phyloP scores from a whole-genome alignment of 2,329 filamentous ascomycete genomes.

The Tolypocladium album region DNA sequence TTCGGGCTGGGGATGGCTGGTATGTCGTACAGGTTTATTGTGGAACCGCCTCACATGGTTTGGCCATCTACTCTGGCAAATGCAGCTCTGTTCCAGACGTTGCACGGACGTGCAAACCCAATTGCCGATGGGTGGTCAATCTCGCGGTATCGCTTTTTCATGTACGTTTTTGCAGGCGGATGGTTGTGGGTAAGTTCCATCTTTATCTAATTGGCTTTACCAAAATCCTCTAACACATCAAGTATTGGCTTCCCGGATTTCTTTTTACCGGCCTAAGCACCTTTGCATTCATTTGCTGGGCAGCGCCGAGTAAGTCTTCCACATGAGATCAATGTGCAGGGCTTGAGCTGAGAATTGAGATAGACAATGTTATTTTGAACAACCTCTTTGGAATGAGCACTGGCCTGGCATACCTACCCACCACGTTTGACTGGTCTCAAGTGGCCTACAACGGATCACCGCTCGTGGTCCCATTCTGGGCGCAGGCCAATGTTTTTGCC shows the following conservation, averaged over 20 bases:
- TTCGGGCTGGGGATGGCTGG: constrained; percentile 54
- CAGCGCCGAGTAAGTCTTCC: background rate
- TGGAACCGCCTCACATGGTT: constrained; percentile 49
- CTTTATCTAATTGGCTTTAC: constrained; percentile 20
- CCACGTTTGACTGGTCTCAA: constrained; percentile 38
- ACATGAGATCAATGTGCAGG: background rate
- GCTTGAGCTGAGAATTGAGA: constrained; percentile 21
- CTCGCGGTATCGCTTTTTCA: constrained; percentile 33
- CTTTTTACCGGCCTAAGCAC: constrained; percentile 38
- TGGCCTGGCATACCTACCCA: constrained; percentile 40
- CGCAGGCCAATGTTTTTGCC: constrained; percentile 33
- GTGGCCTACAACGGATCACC: constrained; percentile 31
- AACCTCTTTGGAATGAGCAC: constrained; percentile 45
- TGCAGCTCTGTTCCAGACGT: constrained; percentile 34
- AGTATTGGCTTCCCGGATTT: constrained; percentile 41
- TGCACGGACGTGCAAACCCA: constrained; percentile 29
- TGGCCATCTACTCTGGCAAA: constrained; percentile 43
- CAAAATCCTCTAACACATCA: constrained; percentile 27
- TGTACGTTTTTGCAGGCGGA: constrained; percentile 4
- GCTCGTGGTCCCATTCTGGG: constrained; percentile 28
- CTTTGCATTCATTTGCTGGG: constrained; percentile 46
- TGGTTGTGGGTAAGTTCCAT: background rate
- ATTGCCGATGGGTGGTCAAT: constrained; percentile 33
- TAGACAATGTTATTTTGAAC: constrained; percentile 41
- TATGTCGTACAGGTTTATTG: constrained; percentile 42